Conservation (phyloP, 495 filamentous ascomycete genomes). For the Trichoderma parareesei region DNA sequence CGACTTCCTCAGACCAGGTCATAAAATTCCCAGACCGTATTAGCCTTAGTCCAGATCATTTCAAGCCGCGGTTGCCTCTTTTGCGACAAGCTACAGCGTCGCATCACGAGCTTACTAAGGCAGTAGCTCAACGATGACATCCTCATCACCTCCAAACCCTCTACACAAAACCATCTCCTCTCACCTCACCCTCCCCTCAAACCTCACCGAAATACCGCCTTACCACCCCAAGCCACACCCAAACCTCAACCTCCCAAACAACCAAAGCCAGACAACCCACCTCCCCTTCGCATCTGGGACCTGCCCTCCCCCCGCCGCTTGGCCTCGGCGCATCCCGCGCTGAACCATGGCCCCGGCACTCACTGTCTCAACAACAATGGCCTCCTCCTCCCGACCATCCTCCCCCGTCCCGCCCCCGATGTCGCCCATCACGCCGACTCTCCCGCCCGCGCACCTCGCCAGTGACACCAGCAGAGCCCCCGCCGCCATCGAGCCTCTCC, state of each 20-base stretch:
- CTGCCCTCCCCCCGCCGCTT: background rate
- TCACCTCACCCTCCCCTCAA: too few relatives aligned
- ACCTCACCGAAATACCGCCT: too few relatives aligned
- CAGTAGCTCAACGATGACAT: background rate
- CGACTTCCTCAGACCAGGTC: too few relatives aligned
- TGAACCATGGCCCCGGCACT: conserved; percentile 23
- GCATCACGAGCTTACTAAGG: conserved; percentile 8
- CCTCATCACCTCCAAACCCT: background rate
- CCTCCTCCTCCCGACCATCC: conserved; percentile 19
- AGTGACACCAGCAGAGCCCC: background rate
- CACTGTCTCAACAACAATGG: conserved; percentile 19
- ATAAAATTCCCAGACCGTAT: too few relatives aligned
- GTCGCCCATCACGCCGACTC: conserved; percentile 38
- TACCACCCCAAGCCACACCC: too few relatives aligned
- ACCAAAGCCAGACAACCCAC: too few relatives aligned
- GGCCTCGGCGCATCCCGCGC: background rate
- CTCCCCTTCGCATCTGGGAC: too few relatives aligned
- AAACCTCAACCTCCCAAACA: too few relatives aligned
- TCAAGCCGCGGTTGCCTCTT: too few relatives aligned
- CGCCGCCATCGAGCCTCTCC: background rate
- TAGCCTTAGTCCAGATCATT: too few relatives aligned
- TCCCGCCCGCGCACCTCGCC: conserved; percentile 17
- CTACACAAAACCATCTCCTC: too few relatives aligned
- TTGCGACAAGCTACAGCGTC: background rate
- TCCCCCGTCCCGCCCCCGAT: conserved; percentile 32